Base-by-base conservation (phyloP, 495 filamentous ascomycete genomes). In the Cercophora samala region DNA sequence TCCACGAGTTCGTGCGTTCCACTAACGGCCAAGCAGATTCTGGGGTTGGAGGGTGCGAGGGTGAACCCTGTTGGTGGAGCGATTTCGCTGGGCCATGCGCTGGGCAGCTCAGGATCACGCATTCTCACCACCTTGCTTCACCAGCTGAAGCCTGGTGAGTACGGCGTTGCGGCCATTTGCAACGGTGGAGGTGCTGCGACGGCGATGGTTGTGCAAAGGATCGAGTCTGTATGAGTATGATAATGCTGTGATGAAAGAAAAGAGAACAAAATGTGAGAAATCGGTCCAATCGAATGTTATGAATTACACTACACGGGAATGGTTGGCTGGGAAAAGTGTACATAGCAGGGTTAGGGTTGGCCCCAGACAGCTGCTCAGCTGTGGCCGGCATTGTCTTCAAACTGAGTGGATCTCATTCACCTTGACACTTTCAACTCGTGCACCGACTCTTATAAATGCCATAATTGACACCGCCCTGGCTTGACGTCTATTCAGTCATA, bases 131-230 rank as follows among this genome's bases (percentile, higher is more conserved):
- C 93, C 0, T 77, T 97, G 61, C 83, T 99, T 64, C 95, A 99
- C 76, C 91, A 93, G 75, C 82, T 99, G 63, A 88, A 94, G 79
- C 86, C 88, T 37, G 95, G 93, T 19, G 91, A 99, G 81, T 97
- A 96, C 76, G 95, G 95, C 22, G 90, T 93, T 64, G 95, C 93
- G 19, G 94, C 94, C 11, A 97, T 99, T 66, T 99, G 95, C 79
- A 99, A 99, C 71, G 95, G 95, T 56, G 95, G 95, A 19, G 94
- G 94, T 58, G 94, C 92, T 5, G 91, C 93, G 2, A 93, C 90
- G 22, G 94, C 93, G 0, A 88, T 99, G 78, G 92, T 99, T 55
- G 91, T 99, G 58, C 93, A 97, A 81, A 88, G 90, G 62, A 82
- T 97, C 62, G 90, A 92, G 51, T 84, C 81, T 64, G 88, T 90